phyloP scores from a whole-genome alignment of 106 monocot species.

The Xerophyta viscosa region DNA sequence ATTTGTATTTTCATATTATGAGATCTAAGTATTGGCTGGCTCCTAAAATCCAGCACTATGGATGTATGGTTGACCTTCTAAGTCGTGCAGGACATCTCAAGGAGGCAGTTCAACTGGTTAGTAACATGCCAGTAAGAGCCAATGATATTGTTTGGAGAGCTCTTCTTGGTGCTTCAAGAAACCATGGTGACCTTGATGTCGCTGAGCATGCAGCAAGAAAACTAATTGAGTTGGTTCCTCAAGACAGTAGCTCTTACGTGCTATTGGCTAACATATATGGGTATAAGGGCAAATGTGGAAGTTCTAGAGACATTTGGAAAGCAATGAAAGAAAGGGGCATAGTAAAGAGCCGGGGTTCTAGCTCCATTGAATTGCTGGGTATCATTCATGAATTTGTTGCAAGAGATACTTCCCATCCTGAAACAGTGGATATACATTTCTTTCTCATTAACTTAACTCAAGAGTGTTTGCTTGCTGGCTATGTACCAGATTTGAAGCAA shows the following conservation, averaged over 20 bases:
- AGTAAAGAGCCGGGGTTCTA: constrained; percentile 35
- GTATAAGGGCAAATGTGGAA: constrained; percentile 22
- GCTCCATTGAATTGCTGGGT: constrained; percentile 40
- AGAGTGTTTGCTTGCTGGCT: constrained; percentile 9
- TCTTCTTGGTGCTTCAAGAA: constrained; percentile 45
- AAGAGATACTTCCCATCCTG: constrained; percentile 31
- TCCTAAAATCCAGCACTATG: constrained; percentile 54
- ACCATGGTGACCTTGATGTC: constrained; percentile 29
- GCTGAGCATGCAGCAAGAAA: constrained; percentile 39
- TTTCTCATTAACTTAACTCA: constrained; percentile 16
- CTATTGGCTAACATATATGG: constrained; percentile 51
- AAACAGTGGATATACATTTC: constrained; percentile 18
- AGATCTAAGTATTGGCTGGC: constrained; percentile 27
- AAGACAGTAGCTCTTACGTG: constrained; percentile 47
- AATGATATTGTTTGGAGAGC: constrained; percentile 59
- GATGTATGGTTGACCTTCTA: constrained; percentile 66
- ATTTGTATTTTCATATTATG: constrained; percentile 42
- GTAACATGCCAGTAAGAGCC: constrained; percentile 30
- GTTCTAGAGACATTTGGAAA: constrained; percentile 34
- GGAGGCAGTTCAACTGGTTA: constrained; percentile 22
- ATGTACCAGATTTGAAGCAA: constrained; percentile 12
- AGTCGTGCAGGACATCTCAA: constrained; percentile 46
- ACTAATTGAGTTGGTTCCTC: constrained; percentile 29
- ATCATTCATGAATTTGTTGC: constrained; percentile 27
- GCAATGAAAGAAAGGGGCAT: constrained; percentile 41